Evolutionary conservation across 2,329 filamentous ascomycete genomes (phyloP), one percentile per base, ranked within the genome.

Genomic region (Amauroascus niger): DNA sequence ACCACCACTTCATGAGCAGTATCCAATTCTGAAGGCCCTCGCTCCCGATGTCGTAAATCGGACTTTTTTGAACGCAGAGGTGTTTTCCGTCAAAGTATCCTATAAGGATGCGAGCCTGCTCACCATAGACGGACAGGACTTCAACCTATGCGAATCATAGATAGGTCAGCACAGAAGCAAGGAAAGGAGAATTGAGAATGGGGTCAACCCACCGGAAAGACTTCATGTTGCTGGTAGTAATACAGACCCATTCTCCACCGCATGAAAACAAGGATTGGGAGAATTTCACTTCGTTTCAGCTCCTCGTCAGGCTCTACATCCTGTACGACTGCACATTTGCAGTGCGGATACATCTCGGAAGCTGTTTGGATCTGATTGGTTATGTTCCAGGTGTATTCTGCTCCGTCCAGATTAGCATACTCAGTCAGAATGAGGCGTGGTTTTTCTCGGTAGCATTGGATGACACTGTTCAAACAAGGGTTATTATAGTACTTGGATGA

Each of bases 371-470:
- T 26, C 16, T 7, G 18, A 26, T 30, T 14, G 20, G 13, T 20
- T 26, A 20, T 26, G 22, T 7, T 20, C 47, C 47, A 49, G 32
- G 1, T 18, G 35, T 49, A 49, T n/a, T n/a, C n/a, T n/a, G 32
- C 28, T 32, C 26, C 44, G 7, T 32, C 43, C 30, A 40, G 13
- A 1, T 37, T 3, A 39, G 18, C 47, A 39, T 39, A 49, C 24
- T 49, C 30, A 39, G 30, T 30, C 20, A 28, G 32, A 33, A 1
- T 8, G n/a, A 39, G 3, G 32, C 9, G 16, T 14, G 47, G 30
- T 39, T 49, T 39, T 40, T 49, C 47, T 37, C 47, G 32, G 18
- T 49, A 49, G 30, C 47, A 49, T 28, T 30, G 43, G 24, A 45
- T 30, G 11, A 28, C 26, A 7, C 44, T 47, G 26, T 32, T 33